Percentiles rank a stretch among this genome's conserved stretches.
phyloP scores from a whole-genome alignment of 2,329 filamentous ascomycete species.

The Colletotrichum coccodes region DNA sequence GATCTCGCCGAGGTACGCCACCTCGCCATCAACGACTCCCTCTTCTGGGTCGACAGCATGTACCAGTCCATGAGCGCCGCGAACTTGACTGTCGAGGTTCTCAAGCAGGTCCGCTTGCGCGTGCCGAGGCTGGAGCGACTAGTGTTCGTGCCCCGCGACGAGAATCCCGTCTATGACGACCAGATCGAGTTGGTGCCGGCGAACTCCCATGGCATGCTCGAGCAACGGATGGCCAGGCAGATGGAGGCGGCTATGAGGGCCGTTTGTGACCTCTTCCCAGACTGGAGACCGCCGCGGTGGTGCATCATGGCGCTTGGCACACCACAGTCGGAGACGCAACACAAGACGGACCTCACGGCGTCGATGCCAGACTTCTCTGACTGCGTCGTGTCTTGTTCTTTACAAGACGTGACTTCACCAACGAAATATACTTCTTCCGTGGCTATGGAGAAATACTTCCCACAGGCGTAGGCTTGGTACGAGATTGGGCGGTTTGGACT shows the following conservation, averaged over 20 bases:
- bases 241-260: constrained; percentile 46
- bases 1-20: constrained; percentile 53
- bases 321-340: not conserved
- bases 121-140: constrained; percentile 54
- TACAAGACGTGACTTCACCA: not conserved
- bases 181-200: constrained; percentile 36
- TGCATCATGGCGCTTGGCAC: constrained; percentile 44
- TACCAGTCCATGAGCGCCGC: constrained; percentile 52
- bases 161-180: constrained; percentile 45
- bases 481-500: not conserved
- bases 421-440: not conserved
- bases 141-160: constrained; percentile 54
- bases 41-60: constrained; percentile 47
- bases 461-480: not conserved
- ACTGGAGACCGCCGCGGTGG: constrained; percentile 49
- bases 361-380: not conserved
- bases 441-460: not conserved
- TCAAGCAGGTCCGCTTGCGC: constrained; percentile 48
- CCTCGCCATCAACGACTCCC: constrained; percentile 56
- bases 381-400: not conserved
- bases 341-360: not conserved
- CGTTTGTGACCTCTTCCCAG: constrained; percentile 41
- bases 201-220: constrained; percentile 41
- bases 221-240: constrained; percentile 48
- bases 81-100: constrained; percentile 50